phyloP scores from a whole-genome alignment of 345 rosid genomes.

The Sisymbrium altissimum region DNA sequence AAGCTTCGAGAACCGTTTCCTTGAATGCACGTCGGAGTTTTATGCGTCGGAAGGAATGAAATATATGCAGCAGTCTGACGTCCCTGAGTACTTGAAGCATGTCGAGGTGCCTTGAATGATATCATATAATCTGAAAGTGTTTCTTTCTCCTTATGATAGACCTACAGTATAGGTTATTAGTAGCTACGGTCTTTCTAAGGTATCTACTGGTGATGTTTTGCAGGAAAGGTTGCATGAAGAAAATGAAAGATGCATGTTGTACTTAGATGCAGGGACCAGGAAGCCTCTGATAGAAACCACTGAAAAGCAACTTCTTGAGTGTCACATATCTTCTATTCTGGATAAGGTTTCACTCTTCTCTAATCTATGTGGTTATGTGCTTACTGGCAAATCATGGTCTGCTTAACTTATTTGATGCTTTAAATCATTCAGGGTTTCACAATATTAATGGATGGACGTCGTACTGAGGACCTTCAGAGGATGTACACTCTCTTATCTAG shows the following conservation, averaged over 20 bases:
- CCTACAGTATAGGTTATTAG: neutral
- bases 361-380: neutral
- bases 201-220: conserved; percentile 13
- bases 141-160: neutral
- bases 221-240: conserved; percentile 87
- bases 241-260: conserved; percentile 79
- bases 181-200: neutral
- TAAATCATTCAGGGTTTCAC: conserved; percentile 58
- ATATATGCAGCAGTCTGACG: conserved; percentile 88
- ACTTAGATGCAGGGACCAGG: conserved; percentile 74
- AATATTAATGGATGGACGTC: conserved; percentile 80
- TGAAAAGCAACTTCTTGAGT: conserved; percentile 77
- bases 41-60: conserved; percentile 90
- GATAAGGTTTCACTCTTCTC: conserved; percentile 62
- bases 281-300: conserved; percentile 74
- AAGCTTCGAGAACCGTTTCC: conserved; percentile 85
- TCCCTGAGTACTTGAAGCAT: conserved; percentile 87
- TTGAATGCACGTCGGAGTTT: conserved; percentile 82
- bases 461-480: conserved; percentile 74
- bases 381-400: neutral
- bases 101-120: conserved; percentile 58
- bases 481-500: conserved; percentile 65
- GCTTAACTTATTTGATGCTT: conserved; percentile 24
- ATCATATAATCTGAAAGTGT: neutral
- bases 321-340: conserved; percentile 70